Base-by-base conservation (phyloP, 2,329 filamentous ascomycete genomes). In the Clonostachys chloroleuca region DNA sequence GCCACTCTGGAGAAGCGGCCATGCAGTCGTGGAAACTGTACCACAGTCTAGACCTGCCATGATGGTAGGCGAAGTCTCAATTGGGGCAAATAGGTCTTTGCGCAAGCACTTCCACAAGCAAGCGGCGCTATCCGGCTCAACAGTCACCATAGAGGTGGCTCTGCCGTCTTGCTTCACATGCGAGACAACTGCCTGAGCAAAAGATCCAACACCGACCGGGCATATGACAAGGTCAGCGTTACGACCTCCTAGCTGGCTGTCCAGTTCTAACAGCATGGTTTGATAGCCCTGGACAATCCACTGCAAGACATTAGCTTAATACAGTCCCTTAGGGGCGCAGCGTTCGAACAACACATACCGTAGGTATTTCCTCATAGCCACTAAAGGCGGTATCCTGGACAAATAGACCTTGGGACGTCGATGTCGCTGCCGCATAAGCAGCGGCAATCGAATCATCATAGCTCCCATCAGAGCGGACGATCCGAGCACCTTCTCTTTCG, bases 251-350 rank as follows among this genome's bases (percentile, higher is more conserved):
- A 71, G 58, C 57, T 92, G 86, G 17, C 70, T 60, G 44, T 90
- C 85, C 0, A 81, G 69, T 58, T 94, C 89, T 4, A 65, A 61
- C 51, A 92, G 69, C 77, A 92, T 84, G 0, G 87, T 90, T 5
- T 73, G 73, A 56, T 92, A 94, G 0, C 89, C 89, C 50, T 92
- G 82, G 0, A 90, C 84, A 18, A 92, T 86, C 82, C 85, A 91
- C 62, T 79, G 42, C 12, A 16, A 5, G 5, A 18, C n/a, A 14
- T 16, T 6, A 30, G 24, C 24, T 30, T 9, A 30, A 30, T 8
- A 2, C 3, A 30, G 24, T 35, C 6, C 47, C 13, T 12, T 12
- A 8, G 24, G 34, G 12, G n/a, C 9, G 5, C 12, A 20, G 5
- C 2, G 24, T 30, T 30, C 17, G 7, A 3, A 20, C 10, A 13